Evolutionary conservation across 2,329 filamentous ascomycete genomes (phyloP), one percentile per base, ranked within the genome.

Genomic region (Epichloe amarillans): DNA sequence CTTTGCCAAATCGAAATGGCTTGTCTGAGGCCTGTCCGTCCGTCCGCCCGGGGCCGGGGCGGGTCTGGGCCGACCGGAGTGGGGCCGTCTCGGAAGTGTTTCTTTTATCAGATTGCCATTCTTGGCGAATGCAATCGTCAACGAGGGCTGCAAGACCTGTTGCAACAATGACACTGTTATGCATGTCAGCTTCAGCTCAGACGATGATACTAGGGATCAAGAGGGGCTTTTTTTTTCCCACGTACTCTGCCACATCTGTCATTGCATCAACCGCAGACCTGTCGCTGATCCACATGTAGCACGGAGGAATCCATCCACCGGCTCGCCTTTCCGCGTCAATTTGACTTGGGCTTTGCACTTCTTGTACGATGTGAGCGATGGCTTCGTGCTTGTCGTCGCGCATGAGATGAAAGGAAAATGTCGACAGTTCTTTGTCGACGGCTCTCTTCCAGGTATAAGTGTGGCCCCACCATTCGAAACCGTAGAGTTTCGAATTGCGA

Each of bases 381-480:
- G 84, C 77, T 17, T 58, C 50, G 40, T 73, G 73, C 52, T 70
- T 64, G 47, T 82, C 81, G 57, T 80, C 76, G 56, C 85, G 82
- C 56, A 88, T 72, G 36, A 97, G 79, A 61, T 95, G 86, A 68
- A 88, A 96, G 5, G 86, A 87, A 17, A 88, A 75, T 47, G 82
- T 76, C 52, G 60, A 73, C 42, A 83, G 78, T 56, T 87, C 80
- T 66, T 81, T 82, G 63, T 84, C 82, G 61, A 84, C 81, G 46
- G 84, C 76, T 38, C 88, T 81, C 65, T 82, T 86, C 93, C 93
- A 97, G 49, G 79, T 72, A 67, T 97, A 97, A 50, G 74, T 77
- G 58, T 84, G 78, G 26, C 88, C 88, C 93, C 93, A 97, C 74
- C 95, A 95, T 62, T 91, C 85, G 61, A 95, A 96, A 50, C 89